Evolutionary conservation across 345 rosid species (phyloP), one percentile per base, ranked within the genome.

Genomic region (Xanthoceras sorbifolium): DNA sequence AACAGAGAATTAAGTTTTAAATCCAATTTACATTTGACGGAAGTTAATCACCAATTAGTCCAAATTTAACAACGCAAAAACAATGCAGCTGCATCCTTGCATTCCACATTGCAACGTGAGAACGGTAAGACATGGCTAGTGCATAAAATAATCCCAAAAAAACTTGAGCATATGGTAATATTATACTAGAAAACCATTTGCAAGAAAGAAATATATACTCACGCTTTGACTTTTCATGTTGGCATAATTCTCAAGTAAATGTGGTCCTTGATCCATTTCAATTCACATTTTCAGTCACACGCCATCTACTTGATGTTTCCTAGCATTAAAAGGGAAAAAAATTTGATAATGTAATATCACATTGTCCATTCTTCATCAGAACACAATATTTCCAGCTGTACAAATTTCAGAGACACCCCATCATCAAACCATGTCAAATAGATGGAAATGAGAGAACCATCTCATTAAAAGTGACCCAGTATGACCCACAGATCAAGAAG

Each of bases 211-310:
- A 28, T 64, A 20, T 17, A 52, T 36, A 22, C 82, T 80, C 62
- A 90, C 92, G 85, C 61, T 84, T 69, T 83, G 77, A 71, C 76
- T 75, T 71, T 85, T 90, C 46, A 69, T 73, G 26, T 75, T 80
- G 65, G 77, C 36, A 78, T 76, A 71, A 74, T 84, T 75, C 63
- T 84, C 80, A 23, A 66, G 75, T 77, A 76, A 44, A 61, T 71
- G 80, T 0, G 80, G 68, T 69, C 70, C 72, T 36, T 12, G 67
- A 40, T 85, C 87, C 83, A 85, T 84, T 34, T 40, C 38, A 61
- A 73, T 32, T 66, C 71, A 71, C 71, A 61, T 57, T 62, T 50
- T 50, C 71, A 28, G 40, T 23, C 69, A 61, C 6, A 25, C 12
- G 50, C 14, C 71, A 80, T 48, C 18, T 60, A 17, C 25, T 69